Percentiles rank a stretch among this genome's conserved stretches.
Evolutionary conservation across 2,329 filamentous ascomycete species (phyloP).

Genomic region (Epichloe uncinata): DNA sequence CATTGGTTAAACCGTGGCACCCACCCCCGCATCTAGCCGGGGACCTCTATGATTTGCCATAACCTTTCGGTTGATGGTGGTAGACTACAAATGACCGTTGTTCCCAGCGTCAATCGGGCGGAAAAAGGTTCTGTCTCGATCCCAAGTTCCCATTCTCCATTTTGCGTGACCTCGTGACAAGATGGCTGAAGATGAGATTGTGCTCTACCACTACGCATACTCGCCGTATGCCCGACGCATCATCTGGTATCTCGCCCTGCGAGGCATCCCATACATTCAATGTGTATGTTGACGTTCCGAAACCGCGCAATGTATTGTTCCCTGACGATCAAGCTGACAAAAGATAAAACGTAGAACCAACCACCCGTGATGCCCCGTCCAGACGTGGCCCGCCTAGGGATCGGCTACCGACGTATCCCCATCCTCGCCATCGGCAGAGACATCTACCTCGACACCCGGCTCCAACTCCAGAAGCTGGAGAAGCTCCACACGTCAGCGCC

Average conservation of each 20-base stretch:
- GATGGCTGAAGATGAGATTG: slow-evolving; percentile 23
- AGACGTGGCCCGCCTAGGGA: slow-evolving; percentile 45
- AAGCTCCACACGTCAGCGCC: slow-evolving; percentile 32
- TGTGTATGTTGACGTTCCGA: slow-evolving; percentile 32
- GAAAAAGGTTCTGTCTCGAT: no score
- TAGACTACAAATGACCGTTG: not conserved
- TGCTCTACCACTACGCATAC: slow-evolving; percentile 52
- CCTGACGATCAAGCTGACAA: no score
- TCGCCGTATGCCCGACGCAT: slow-evolving; percentile 53
- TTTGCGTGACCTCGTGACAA: not conserved
- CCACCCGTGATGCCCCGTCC: slow-evolving; percentile 52
- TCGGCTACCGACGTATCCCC: slow-evolving; percentile 57
- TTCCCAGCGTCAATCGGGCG: not conserved
- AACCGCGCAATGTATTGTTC: no score
- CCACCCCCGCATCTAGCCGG: slow-evolving; percentile 1
- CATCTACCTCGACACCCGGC: slow-evolving; percentile 55
- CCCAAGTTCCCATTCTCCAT: not conserved
- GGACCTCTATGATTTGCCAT: not conserved
- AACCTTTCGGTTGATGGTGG: not conserved
- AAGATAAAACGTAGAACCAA: slow-evolving; percentile 37
- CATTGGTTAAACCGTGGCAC: not conserved
- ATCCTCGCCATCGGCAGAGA: slow-evolving; percentile 52
- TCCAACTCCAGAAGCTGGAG: slow-evolving; percentile 55
- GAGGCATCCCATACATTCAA: slow-evolving; percentile 52
- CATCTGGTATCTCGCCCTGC: slow-evolving; percentile 54